Evolutionary conservation across 306 rosid species (phyloP).

Genomic region (Macrotyloma uniflorum): DNA sequence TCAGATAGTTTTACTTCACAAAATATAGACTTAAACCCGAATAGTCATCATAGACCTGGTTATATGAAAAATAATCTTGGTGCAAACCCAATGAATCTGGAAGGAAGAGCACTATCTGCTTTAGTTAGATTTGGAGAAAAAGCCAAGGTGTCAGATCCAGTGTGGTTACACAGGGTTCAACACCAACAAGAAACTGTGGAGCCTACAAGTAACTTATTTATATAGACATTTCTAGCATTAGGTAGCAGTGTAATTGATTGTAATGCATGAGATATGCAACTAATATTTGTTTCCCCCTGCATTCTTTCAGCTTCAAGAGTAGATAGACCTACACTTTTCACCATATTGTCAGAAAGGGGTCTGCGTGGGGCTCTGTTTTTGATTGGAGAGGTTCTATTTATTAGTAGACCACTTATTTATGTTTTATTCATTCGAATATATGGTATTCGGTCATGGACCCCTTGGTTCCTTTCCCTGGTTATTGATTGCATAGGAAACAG

Average conservation of each 20-base stretch:
- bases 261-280: slow-evolving; percentile 18
- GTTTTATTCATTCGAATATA: slow-evolving; percentile 76
- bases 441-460: slow-evolving; percentile 85
- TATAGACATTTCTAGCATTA: slow-evolving; percentile 7
- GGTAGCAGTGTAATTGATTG: not conserved
- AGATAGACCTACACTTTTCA: slow-evolving; percentile 61
- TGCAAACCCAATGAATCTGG: slow-evolving; percentile 62
- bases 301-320: slow-evolving; percentile 55
- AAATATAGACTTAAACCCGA: slow-evolving; percentile 39
- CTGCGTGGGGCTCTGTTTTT: slow-evolving; percentile 67
- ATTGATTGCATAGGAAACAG: slow-evolving; percentile 65
- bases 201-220: slow-evolving; percentile 54
- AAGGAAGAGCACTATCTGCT: slow-evolving; percentile 90
- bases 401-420: slow-evolving; percentile 82
- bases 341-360: slow-evolving; percentile 69
- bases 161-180: slow-evolving; percentile 60
- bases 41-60: slow-evolving; percentile 46
- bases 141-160: slow-evolving; percentile 71
- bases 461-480: slow-evolving; percentile 85
- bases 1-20: slow-evolving; percentile 48
- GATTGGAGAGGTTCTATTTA: slow-evolving; percentile 74
- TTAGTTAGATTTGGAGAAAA: slow-evolving; percentile 79
- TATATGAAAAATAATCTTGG: slow-evolving; percentile 47
- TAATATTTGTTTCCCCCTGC: slow-evolving; percentile 40
- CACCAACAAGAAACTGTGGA: slow-evolving; percentile 64